Conservation (phyloP, 208 protist genomes). For the Acanthamoeba lenticulata region DNA sequence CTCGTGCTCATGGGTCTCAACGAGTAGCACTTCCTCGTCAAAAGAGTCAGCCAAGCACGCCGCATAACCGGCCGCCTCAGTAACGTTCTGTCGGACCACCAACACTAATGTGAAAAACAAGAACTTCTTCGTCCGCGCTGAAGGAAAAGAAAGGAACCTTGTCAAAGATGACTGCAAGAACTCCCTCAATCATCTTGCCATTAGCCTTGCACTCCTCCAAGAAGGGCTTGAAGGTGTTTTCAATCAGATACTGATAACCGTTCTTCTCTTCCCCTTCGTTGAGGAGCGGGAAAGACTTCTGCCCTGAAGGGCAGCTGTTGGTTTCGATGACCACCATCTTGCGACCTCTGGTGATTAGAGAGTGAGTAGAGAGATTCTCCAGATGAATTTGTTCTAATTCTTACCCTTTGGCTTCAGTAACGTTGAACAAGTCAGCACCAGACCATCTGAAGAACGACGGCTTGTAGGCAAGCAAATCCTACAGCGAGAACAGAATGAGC, state of each 20-base stretch:
- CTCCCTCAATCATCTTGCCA: slow-evolving; percentile 68
- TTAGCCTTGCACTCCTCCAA: slow-evolving; percentile 14
- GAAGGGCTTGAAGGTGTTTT: slow-evolving; percentile 68
- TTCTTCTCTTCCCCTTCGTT: slow-evolving; percentile 75
- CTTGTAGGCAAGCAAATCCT: slow-evolving; percentile 78
- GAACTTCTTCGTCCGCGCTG: background rate
- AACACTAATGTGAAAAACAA: background rate
- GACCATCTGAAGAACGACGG: slow-evolving; percentile 82
- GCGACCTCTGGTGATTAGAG: slow-evolving; percentile 51
- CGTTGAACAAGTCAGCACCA: slow-evolving; percentile 79
- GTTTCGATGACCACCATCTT: slow-evolving; percentile 87
- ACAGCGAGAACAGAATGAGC: too few relatives aligned
- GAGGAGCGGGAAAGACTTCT: slow-evolving; percentile 83
- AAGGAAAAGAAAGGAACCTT: slow-evolving; percentile 66
- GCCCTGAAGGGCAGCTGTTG: slow-evolving; percentile 85
- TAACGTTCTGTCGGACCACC: slow-evolving; percentile 72
- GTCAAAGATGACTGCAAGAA: slow-evolving; percentile 86
- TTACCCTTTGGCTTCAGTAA: slow-evolving; percentile 74
- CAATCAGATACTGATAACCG: slow-evolving; percentile 75
- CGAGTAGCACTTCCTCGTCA: slow-evolving; percentile 76
- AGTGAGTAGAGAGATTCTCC: background rate
- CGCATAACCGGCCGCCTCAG: slow-evolving; percentile 84
- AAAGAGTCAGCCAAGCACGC: slow-evolving; percentile 69
- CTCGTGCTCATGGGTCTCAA: slow-evolving; percentile 74
- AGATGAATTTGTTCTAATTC: background rate